A percentile compares a stretch with the other conserved stretches of the same genome.
Evolutionary conservation across 495 filamentous ascomycete species (phyloP).

Genomic region (Monascus purpureus): DNA sequence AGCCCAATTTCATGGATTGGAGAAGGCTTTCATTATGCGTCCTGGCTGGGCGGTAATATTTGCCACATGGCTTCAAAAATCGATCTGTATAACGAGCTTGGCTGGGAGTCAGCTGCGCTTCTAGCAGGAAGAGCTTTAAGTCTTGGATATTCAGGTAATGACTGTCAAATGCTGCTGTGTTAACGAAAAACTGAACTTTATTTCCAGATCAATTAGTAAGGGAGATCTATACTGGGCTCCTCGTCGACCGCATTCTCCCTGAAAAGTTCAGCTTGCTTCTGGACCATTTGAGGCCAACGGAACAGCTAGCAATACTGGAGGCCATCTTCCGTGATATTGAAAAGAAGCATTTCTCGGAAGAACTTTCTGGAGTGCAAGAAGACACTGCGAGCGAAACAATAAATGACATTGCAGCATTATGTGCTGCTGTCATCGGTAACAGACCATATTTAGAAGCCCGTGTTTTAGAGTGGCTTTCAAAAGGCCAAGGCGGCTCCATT

Average conservation of each 20-base stretch:
- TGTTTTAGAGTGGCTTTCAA: slow-evolving; percentile 54
- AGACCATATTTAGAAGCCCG: slow-evolving; percentile 28
- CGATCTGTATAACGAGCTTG: slow-evolving; percentile 21
- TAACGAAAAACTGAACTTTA: slow-evolving; percentile 12
- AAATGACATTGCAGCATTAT: slow-evolving; percentile 27
- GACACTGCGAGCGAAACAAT: slow-evolving; percentile 7
- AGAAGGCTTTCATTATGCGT: slow-evolving; percentile 45
- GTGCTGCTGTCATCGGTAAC: slow-evolving; percentile 20
- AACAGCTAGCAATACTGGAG: slow-evolving; percentile 45
- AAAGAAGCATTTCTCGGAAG: slow-evolving; percentile 30
- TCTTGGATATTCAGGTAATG: slow-evolving; percentile 60
- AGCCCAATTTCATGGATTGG: slow-evolving; percentile 46
- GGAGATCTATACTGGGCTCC: slow-evolving; percentile 29
- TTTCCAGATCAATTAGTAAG: slow-evolving; percentile 40
- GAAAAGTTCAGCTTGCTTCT: slow-evolving; percentile 29
- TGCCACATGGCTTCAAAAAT: slow-evolving; percentile 31
- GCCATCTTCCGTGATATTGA: slow-evolving; percentile 45
- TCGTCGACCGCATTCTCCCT: slow-evolving; percentile 18
- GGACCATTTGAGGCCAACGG: slow-evolving; percentile 32
- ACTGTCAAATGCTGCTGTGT: not conserved
- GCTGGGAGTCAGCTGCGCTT: slow-evolving; percentile 41
- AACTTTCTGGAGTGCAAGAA: slow-evolving; percentile 5
- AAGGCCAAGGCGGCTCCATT: slow-evolving; percentile 39
- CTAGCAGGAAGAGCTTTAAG: slow-evolving; percentile 52
- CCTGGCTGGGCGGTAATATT: slow-evolving; percentile 69